phyloP scores from a whole-genome alignment of 257 asterid species.

The Ophiorrhiza pumila region DNA sequence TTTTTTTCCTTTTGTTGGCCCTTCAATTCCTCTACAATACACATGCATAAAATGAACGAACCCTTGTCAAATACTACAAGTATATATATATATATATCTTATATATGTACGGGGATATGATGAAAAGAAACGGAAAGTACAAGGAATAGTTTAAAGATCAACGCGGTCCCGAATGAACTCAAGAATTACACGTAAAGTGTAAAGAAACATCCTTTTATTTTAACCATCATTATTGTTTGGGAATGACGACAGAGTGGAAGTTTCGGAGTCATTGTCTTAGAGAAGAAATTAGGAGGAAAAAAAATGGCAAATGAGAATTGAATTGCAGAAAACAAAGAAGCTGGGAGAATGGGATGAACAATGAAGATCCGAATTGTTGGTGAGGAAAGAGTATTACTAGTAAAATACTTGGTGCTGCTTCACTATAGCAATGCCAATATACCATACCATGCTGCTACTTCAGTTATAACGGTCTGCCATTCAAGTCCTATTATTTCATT shows the following conservation, averaged over 20 bases:
- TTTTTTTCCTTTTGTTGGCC: background rate
- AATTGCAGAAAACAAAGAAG: background rate
- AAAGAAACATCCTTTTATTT: background rate
- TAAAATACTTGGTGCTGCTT: constrained; percentile 14
- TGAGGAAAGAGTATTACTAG: background rate
- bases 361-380: constrained; percentile 30
- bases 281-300: background rate
- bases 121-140: constrained; percentile 10
- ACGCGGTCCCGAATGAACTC: background rate
- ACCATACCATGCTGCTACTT: background rate
- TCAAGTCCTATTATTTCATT: too few relatives aligned
- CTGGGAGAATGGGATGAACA: background rate
- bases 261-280: constrained; percentile 7
- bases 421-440: background rate
- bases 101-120: too few relatives aligned
- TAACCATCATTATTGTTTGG: background rate
- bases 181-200: background rate
- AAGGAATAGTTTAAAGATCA: constrained; percentile 1
- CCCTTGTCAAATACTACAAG: too few relatives aligned
- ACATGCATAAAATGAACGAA: background rate
- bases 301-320: background rate
- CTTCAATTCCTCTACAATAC: background rate
- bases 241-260: background rate
- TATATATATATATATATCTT: too few relatives aligned
- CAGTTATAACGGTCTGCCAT: constrained; percentile 6